These are phyloP conservation scores for Mercurialis annua DNA, from an alignment of 345 rosid species.

Conservation along the genomic window DNA sequence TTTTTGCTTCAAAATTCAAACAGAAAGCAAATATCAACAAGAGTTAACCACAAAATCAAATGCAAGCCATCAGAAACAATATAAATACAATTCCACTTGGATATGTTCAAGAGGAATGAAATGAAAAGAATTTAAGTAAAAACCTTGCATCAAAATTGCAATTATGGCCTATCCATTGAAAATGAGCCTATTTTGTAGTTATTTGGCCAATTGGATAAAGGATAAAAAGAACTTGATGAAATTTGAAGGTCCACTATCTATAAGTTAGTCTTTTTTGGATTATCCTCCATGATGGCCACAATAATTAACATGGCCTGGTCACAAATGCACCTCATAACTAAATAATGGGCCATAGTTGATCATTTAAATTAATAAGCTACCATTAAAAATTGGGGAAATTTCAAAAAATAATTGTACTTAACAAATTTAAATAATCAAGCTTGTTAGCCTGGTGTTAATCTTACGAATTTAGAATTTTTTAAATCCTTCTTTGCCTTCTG, in stretches of 20 bases:
- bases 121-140: neutral
- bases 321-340: neutral
- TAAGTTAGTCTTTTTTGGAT: neutral
- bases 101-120: neutral
- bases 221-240: neutral
- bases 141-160: neutral
- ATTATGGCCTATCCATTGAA: neutral
- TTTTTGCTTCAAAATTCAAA: conserved; percentile 43
- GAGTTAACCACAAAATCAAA: conserved; percentile 1
- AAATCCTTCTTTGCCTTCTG: conserved; percentile 46
- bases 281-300: neutral
- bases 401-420: no score
- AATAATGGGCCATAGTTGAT: neutral
- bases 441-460: conserved; percentile 24
- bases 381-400: neutral
- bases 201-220: neutral
- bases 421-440: neutral
- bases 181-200: neutral
- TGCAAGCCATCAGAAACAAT: neutral
- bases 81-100: neutral
- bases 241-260: neutral
- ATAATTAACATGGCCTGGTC: neutral
- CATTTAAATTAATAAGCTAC: neutral
- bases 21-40: conserved; percentile 25
- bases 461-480: conserved; percentile 49